Evolutionary conservation across 495 filamentous ascomycete species (phyloP).

Genomic region (Tuber indicum): DNA sequence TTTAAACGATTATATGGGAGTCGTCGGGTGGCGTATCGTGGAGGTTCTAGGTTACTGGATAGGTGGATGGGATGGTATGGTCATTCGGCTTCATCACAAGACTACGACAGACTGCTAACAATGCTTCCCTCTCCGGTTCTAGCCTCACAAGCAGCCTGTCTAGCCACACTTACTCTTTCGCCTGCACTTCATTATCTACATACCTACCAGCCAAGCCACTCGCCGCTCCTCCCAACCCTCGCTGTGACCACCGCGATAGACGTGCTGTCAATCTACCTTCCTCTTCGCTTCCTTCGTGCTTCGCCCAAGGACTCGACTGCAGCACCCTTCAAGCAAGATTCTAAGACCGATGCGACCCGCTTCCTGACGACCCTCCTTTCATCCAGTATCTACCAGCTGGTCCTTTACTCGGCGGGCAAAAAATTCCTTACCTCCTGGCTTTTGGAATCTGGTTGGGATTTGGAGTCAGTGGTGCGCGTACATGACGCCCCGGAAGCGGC

Average conservation of each 20-base stretch:
- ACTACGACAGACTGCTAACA: conserved; percentile 6
- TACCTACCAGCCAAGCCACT: conserved; percentile 37
- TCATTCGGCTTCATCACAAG: conserved; percentile 2
- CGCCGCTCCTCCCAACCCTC: conserved; percentile 36
- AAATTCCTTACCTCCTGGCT: conserved; percentile 39
- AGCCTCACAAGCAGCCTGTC: conserved; percentile 38
- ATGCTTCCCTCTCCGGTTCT: not conserved
- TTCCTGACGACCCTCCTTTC: conserved; percentile 29
- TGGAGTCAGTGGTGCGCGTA: conserved; percentile 33
- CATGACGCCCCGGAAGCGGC: conserved; percentile 30
- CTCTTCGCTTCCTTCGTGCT: conserved; percentile 34
- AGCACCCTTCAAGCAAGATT: conserved; percentile 10
- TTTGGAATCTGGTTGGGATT: conserved; percentile 31
- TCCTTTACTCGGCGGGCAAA: conserved; percentile 24
- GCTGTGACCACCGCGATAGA: conserved; percentile 25
- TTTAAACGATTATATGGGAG: conserved; percentile 26
- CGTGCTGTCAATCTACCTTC: conserved; percentile 37
- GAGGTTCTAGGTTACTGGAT: conserved; percentile 38
- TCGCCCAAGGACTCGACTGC: conserved; percentile 8
- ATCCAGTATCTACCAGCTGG: conserved; percentile 33
- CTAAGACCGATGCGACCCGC: conserved; percentile 25
- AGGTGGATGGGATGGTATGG: conserved; percentile 39
- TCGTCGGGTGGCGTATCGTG: conserved; percentile 34
- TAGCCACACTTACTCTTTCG: conserved; percentile 33
- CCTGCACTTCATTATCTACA: conserved; percentile 37